Evolutionary conservation across 495 filamentous ascomycete genomes (phyloP).

Genomic region (Penicillium robsamsonii): DNA sequence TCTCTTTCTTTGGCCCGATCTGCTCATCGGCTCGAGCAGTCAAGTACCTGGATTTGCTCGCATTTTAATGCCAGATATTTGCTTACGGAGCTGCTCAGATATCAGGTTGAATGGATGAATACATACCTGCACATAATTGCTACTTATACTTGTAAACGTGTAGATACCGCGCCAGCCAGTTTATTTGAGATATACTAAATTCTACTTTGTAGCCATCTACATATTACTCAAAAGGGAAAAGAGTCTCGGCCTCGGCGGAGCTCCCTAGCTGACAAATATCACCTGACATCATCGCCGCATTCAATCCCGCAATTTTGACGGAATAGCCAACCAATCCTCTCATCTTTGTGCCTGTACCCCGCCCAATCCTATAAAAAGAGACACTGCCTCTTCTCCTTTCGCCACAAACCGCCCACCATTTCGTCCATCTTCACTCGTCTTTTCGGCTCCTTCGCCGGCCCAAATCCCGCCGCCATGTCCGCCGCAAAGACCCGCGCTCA

Average conservation of each 20-base stretch:
- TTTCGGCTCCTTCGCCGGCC: conserved; percentile 60
- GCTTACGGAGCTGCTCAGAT: neutral
- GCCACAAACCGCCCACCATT: conserved; percentile 54
- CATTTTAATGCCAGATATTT: neutral
- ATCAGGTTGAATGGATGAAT: conserved; percentile 5
- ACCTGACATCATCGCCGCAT: conserved; percentile 31
- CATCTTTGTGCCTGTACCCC: conserved; percentile 1
- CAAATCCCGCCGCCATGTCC: conserved; percentile 67
- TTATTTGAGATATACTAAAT: neutral
- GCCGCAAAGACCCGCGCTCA: conserved; percentile 85
- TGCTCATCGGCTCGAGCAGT: neutral
- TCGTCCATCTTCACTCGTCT: conserved; percentile 73
- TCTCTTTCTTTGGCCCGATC: neutral
- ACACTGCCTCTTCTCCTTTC: conserved; percentile 12
- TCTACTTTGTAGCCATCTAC: neutral
- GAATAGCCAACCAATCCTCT: conserved; percentile 5
- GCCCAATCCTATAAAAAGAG: conserved; percentile 14
- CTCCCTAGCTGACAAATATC: conserved; percentile 22
- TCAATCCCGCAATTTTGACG: conserved; percentile 18
- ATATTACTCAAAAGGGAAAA: neutral
- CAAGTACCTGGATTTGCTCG: neutral
- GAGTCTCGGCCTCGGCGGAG: neutral
- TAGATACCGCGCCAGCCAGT: neutral
- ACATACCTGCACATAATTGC: neutral
- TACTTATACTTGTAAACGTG: neutral